A percentile compares a stretch with the other conserved stretches of the same genome.
phyloP scores from a whole-genome alignment of 1,139 yeast genomes.

The Protomyces lactucae-debilis region DNA sequence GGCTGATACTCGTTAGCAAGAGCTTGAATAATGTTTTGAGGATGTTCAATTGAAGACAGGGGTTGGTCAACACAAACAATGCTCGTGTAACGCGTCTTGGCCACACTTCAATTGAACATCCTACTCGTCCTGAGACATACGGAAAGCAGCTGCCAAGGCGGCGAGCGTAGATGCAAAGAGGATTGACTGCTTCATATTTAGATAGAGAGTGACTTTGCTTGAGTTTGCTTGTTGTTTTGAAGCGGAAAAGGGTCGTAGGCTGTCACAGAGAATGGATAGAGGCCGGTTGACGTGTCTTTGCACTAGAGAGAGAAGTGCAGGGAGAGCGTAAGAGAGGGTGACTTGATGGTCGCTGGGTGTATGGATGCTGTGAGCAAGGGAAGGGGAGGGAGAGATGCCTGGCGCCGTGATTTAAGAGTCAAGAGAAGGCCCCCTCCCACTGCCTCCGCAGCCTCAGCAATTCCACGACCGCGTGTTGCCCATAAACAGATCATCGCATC shows the following conservation, averaged over 20 bases:
- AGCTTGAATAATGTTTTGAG: background rate
- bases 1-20: slow-evolving; percentile 1
- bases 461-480: no score
- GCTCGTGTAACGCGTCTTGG: background rate
- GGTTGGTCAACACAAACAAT: background rate
- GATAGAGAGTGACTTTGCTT: background rate
- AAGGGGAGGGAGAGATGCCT: no score
- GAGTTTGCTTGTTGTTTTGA: no score
- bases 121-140: background rate
- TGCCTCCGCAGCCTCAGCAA: no score
- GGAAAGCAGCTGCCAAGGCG: background rate
- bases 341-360: background rate
- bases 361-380: background rate
- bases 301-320: background rate
- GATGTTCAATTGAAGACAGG: background rate
- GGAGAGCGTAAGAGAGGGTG: background rate
- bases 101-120: background rate
- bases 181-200: background rate
- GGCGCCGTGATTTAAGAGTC: no score
- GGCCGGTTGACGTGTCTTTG: background rate
- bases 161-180: background rate
- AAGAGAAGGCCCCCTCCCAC: no score
- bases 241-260: no score
- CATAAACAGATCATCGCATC: no score
- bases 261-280: no score